Evolutionary conservation across 169 alveolate species (phyloP).

Genomic region (Babesia caballi): DNA sequence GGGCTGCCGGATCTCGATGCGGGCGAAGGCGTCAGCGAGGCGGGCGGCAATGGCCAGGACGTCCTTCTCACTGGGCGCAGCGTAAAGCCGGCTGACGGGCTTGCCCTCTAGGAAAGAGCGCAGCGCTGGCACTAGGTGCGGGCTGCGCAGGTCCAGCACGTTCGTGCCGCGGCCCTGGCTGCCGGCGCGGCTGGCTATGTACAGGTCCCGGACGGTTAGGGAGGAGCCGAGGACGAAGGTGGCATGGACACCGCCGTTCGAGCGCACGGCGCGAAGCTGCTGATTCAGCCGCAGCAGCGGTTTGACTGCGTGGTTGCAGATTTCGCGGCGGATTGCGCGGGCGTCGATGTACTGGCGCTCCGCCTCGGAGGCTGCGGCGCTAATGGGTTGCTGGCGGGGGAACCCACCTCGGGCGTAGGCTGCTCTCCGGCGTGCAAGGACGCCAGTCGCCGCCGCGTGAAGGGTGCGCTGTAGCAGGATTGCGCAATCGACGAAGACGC

Average conservation of each 20-base stretch:
- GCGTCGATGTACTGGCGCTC: slow-evolving; percentile 21
- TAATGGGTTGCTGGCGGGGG: neutral
- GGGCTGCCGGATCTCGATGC: slow-evolving; percentile 37
- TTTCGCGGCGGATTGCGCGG: slow-evolving; percentile 12
- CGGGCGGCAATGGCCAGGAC: slow-evolving; percentile 25
- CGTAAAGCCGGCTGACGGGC: slow-evolving; percentile 10
- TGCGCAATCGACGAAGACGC: slow-evolving; percentile 50
- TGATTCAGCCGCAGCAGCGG: slow-evolving; percentile 39
- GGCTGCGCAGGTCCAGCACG: slow-evolving; percentile 29
- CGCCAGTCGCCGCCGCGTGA: slow-evolving; percentile 46
- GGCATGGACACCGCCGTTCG: slow-evolving; percentile 40
- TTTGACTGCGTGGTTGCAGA: slow-evolving; percentile 41
- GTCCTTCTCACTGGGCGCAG: slow-evolving; percentile 40
- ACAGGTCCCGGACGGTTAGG: slow-evolving; percentile 12
- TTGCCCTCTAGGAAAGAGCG: slow-evolving; percentile 29
- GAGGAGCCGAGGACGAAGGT: slow-evolving; percentile 58
- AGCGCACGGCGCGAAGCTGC: slow-evolving; percentile 16
- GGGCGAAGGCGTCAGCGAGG: slow-evolving; percentile 41
- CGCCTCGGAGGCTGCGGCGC: slow-evolving; percentile 7
- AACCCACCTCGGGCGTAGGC: slow-evolving; percentile 6
- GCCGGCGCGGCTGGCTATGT: slow-evolving; percentile 9
- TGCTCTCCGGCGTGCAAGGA: slow-evolving; percentile 21
- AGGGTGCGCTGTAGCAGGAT: slow-evolving; percentile 34
- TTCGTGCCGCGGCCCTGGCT: neutral
- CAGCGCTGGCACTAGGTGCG: slow-evolving; percentile 7